Percentiles rank a stretch among this genome's conserved stretches.
These are phyloP conservation scores for Mortierella claussenii DNA, from an alignment of 192 early-diverging fungal genomes.

Conservation along the genomic window DNA sequence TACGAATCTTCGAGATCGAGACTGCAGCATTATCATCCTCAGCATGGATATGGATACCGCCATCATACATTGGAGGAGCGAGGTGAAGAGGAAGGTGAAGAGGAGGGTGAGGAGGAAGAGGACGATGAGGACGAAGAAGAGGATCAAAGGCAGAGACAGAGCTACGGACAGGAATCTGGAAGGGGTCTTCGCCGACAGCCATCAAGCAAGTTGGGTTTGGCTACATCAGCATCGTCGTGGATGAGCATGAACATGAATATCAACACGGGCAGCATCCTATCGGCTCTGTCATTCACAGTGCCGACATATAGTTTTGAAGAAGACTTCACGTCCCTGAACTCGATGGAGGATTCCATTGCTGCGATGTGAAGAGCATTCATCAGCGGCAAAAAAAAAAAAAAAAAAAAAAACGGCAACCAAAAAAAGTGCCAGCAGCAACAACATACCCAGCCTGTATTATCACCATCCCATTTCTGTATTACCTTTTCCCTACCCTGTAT, in stretches of 20 bases:
- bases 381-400: slow-evolving; percentile 3
- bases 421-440: neutral
- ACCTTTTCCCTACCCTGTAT: neutral
- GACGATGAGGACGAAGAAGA: too few species aligned
- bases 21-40: neutral
- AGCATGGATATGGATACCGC: neutral
- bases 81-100: too few species aligned
- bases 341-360: slow-evolving; percentile 13
- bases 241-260: slow-evolving; percentile 51
- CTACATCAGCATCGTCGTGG: slow-evolving; percentile 24
- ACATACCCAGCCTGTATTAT: neutral
- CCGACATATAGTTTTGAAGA: slow-evolving; percentile 44
- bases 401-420: slow-evolving; percentile 2
- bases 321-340: neutral
- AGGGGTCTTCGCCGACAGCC: too few species aligned
- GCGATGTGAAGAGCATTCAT: slow-evolving; percentile 7
- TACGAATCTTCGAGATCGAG: neutral
- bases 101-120: too few species aligned
- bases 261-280: slow-evolving; percentile 28
- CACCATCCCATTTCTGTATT: slow-evolving; percentile 1
- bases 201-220: too few species aligned
- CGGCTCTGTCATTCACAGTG: slow-evolving; percentile 42
- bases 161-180: too few species aligned
- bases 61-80: too few species aligned
- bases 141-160: too few species aligned